Evolutionary conservation across 257 asterid species (phyloP), one percentile per base, ranked within the genome.

Genomic region (Solanum bukasovii): DNA sequence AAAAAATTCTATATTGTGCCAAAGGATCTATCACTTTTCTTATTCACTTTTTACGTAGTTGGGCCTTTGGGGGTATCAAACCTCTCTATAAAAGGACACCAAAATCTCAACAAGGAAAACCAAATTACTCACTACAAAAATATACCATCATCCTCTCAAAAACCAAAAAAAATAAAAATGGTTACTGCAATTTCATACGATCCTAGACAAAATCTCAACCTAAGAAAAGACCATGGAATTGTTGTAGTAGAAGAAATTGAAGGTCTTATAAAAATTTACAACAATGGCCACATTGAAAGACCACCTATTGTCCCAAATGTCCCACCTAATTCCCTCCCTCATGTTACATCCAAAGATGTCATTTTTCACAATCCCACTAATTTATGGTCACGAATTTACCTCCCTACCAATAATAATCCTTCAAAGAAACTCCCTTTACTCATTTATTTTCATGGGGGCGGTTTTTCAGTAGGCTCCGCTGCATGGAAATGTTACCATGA

Each of bases 361-460:
- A n/a, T 12, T 34, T 65, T 85, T 38, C 79, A 65, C 67, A 16
- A 38, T 42, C 87, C 87, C 0, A 59, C 56, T 37, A 84, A 70
- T 38, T 85, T 85, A 68, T 67, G 87, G 87, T 35, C 83, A 23
- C 67, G 87, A 42, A 63, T 85, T 67, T 85, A 85, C 38, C 65
- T 85, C 10, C 87, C 79, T 63, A 10, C 29, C 72, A 5, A 63
- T 16, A 49, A 18, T 3, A 67, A 49, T 49, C 20, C 63, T 25
- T 33, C 63, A 9, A 71, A 4, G 12, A 91, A 90, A 25, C 81
- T 91, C 34, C 93, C 92, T 63, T 87, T 91, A 20, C 83, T 91
- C 25, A 49, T 91, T 87, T 88, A 88, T 89, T 42, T 89, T 38
- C 93, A 91, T 10, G 93, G 93, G 0, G 93, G 93, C 46, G 93